Percentiles rank a stretch among this genome's conserved stretches.
Evolutionary conservation across 176 grass and related monocot genomes (phyloP).

Genomic region (Triticum timopheevii): DNA sequence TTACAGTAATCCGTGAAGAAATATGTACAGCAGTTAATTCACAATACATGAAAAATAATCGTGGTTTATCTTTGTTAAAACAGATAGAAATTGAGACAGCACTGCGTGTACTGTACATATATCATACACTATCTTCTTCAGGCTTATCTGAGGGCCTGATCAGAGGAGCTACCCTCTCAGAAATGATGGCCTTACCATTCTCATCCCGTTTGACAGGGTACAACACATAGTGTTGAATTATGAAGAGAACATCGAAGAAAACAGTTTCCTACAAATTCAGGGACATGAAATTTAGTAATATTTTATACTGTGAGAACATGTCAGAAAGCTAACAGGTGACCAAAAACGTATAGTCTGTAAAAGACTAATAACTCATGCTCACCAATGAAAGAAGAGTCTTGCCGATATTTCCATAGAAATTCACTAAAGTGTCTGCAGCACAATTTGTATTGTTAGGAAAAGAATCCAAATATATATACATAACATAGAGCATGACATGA

Average conservation of each 20-base stretch:
- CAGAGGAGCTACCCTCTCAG: conserved; percentile 67
- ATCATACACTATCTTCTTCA: conserved; percentile 70
- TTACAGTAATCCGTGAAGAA: conserved; percentile 12
- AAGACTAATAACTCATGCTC: conserved; percentile 29
- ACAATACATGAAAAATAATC: conserved; percentile 17
- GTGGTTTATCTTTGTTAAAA: conserved; percentile 13
- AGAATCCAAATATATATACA: not conserved
- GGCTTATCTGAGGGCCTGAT: conserved; percentile 70
- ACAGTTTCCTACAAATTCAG: conserved; percentile 68
- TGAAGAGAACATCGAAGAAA: conserved; percentile 88
- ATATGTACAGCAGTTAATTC: conserved; percentile 21
- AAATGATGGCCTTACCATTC: conserved; percentile 47
- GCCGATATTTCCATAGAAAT: conserved; percentile 96
- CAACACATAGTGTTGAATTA: conserved; percentile 88
- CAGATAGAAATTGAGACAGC: not conserved
- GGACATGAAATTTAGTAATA: conserved; percentile 23
- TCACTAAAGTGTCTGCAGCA: conserved; percentile 75
- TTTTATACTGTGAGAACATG: conserved; percentile 5
- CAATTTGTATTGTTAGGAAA: conserved; percentile 34
- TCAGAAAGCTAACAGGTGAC: not conserved
- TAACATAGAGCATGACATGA: not conserved
- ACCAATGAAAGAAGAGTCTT: conserved; percentile 96
- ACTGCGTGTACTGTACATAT: not conserved
- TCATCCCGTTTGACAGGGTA: conserved; percentile 67
- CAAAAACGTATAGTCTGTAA: not conserved